phyloP scores from a whole-genome alignment of 2,329 filamentous ascomycete genomes.

The Triangularia setosa region DNA sequence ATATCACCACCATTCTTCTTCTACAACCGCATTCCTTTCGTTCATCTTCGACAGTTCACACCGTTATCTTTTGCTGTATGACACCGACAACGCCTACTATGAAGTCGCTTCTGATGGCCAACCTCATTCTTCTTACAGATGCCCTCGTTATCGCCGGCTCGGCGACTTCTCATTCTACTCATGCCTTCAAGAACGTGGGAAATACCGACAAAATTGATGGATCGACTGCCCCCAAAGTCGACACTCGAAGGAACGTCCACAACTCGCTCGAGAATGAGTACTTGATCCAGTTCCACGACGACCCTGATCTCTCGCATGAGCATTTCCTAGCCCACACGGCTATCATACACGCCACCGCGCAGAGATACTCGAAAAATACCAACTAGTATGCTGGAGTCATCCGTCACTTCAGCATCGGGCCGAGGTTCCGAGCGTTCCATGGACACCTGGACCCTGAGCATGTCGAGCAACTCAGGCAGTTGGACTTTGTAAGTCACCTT shows the following conservation, averaged over 20 bases:
- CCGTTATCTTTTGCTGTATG: neutral
- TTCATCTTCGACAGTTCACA: neutral
- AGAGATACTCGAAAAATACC: neutral
- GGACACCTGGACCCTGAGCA: conserved; percentile 7
- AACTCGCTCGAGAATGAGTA: neutral
- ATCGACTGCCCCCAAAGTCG: neutral
- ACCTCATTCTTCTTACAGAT: neutral
- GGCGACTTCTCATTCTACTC: too few species aligned
- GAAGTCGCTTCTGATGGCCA: neutral
- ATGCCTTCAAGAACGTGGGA: too few species aligned
- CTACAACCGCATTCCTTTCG: neutral
- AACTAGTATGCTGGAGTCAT: conserved; percentile 15
- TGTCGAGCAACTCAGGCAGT: conserved; percentile 2
- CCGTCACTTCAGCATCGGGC: conserved; percentile 13
- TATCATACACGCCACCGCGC: neutral
- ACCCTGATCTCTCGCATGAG: conserved; percentile 3
- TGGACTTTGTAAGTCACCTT: conserved; percentile 8
- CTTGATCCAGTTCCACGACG: neutral
- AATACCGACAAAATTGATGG: too few species aligned
- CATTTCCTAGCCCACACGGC: conserved; percentile 15
- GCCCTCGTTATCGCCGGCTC: neutral
- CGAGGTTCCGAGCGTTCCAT: conserved; percentile 14
- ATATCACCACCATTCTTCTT: neutral
- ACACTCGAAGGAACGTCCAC: neutral
- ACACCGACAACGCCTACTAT: neutral